Percentiles rank a stretch among this genome's conserved stretches.
phyloP scores from a whole-genome alignment of 495 filamentous ascomycete genomes.

The Penicillium arizonense region DNA sequence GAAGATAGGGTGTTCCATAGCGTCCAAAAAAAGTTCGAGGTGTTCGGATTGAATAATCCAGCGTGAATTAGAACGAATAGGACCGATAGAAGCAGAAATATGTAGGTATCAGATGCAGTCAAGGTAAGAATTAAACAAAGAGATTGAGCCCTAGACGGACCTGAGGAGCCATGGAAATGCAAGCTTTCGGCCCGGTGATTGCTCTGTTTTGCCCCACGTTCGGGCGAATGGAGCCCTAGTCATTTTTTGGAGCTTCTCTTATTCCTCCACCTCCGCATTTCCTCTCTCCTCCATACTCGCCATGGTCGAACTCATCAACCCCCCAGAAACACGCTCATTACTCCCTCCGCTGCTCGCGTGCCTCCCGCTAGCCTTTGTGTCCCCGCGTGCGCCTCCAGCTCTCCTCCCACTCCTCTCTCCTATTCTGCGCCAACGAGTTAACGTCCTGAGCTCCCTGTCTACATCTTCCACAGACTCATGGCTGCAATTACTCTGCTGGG shows the following conservation, averaged over 20 bases:
- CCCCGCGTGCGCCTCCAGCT: slow-evolving; percentile 70
- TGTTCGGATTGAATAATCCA: slow-evolving; percentile 30
- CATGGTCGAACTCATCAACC: slow-evolving; percentile 56
- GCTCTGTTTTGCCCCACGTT: slow-evolving; percentile 24
- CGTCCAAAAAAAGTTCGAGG: no score
- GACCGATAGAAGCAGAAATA: neutral
- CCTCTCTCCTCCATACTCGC: slow-evolving; percentile 5
- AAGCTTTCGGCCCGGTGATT: slow-evolving; percentile 16
- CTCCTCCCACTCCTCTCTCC: slow-evolving; percentile 83
- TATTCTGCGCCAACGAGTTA: slow-evolving; percentile 84
- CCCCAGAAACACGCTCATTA: slow-evolving; percentile 62
- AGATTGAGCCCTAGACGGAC: neutral
- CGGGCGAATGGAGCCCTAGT: slow-evolving; percentile 29
- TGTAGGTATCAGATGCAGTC: neutral
- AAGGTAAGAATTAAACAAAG: neutral
- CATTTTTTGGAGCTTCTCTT: neutral
- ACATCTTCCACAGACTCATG: slow-evolving; percentile 70
- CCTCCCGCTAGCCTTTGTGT: slow-evolving; percentile 80
- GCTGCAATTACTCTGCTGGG: slow-evolving; percentile 89
- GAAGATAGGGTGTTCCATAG: no score
- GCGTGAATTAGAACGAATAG: neutral
- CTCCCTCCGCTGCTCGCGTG: slow-evolving; percentile 79
- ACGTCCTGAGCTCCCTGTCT: slow-evolving; percentile 60
- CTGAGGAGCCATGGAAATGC: neutral
- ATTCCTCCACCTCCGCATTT: slow-evolving; percentile 3